These are phyloP conservation scores for Lachnellula suecica DNA, from an alignment of 2,329 filamentous ascomycete species.

Conservation along the genomic window DNA sequence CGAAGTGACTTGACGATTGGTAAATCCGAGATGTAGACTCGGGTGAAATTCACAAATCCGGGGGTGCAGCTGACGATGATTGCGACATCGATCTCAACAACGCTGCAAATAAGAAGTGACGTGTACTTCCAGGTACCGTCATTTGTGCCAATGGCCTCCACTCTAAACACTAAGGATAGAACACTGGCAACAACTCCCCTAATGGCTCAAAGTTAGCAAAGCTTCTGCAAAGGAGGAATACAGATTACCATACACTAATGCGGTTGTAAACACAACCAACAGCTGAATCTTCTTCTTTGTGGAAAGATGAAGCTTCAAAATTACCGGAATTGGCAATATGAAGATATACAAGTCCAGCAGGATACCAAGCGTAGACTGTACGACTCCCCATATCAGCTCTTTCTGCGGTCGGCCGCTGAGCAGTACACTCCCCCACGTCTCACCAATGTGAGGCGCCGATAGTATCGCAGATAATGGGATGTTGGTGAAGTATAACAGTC, in stretches of 20 bases:
- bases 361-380: not conserved
- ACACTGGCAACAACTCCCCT: not conserved
- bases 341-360: constrained; percentile 8
- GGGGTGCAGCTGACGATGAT: constrained; percentile 10
- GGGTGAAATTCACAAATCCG: not conserved
- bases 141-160: constrained; percentile 1
- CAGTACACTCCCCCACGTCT: not conserved
- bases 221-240: not conserved
- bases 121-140: constrained; percentile 1
- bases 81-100: constrained; percentile 8
- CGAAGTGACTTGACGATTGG: not conserved
- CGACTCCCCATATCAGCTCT: constrained; percentile 1
- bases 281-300: constrained; percentile 46
- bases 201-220: not conserved
- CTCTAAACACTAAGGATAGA: not conserved
- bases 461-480: constrained; percentile 3
- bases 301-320: not conserved
- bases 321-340: constrained; percentile 1
- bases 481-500: not conserved
- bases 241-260: constrained; percentile 31
- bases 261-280: constrained; percentile 36
- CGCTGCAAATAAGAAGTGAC: not conserved
- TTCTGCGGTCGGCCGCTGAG: not conserved
- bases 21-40: not conserved
- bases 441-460: constrained; percentile 5